Percentiles rank a stretch among this genome's conserved stretches.
Evolutionary conservation across 2,329 filamentous ascomycete species (phyloP).

Genomic region (Aaosphaeria pasadenensis): DNA sequence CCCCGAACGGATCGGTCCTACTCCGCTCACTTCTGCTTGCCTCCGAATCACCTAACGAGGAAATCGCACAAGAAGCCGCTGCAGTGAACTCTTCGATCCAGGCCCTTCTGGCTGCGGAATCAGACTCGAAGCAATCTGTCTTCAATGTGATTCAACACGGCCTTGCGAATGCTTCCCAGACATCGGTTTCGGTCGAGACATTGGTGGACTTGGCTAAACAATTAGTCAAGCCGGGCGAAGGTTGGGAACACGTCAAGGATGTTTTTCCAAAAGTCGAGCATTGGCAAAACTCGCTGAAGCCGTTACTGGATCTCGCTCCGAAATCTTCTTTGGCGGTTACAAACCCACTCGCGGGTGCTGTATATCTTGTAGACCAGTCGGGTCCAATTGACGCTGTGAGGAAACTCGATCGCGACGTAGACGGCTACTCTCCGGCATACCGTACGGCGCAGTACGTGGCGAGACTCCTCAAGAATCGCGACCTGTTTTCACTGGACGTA

Average conservation of each 20-base stretch:
- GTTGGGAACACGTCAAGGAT: slow-evolving; percentile 34
- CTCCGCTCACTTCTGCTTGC: slow-evolving; percentile 53
- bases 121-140: slow-evolving; percentile 43
- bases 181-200: slow-evolving; percentile 51
- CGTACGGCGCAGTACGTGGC: slow-evolving; percentile 72
- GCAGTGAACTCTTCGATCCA: slow-evolving; percentile 37
- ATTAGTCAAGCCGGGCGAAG: slow-evolving; percentile 35
- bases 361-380: slow-evolving; percentile 56
- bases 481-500: slow-evolving; percentile 34
- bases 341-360: slow-evolving; percentile 67
- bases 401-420: slow-evolving; percentile 57
- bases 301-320: slow-evolving; percentile 53
- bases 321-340: slow-evolving; percentile 70
- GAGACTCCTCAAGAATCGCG: slow-evolving; percentile 52
- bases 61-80: slow-evolving; percentile 45
- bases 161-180: slow-evolving; percentile 43
- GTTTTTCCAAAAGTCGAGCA: slow-evolving; percentile 62
- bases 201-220: slow-evolving; percentile 55
- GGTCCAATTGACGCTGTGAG: slow-evolving; percentile 14
- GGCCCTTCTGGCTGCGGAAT: slow-evolving; percentile 34
- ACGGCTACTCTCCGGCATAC: slow-evolving; percentile 69
- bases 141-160: slow-evolving; percentile 53
- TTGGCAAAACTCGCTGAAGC: slow-evolving; percentile 64
- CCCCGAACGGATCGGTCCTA: slow-evolving; percentile 47
- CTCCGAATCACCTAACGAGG: slow-evolving; percentile 52